Evolutionary conservation across 2,329 filamentous ascomycete genomes (phyloP).

Genomic region (Fusarium buharicum): DNA sequence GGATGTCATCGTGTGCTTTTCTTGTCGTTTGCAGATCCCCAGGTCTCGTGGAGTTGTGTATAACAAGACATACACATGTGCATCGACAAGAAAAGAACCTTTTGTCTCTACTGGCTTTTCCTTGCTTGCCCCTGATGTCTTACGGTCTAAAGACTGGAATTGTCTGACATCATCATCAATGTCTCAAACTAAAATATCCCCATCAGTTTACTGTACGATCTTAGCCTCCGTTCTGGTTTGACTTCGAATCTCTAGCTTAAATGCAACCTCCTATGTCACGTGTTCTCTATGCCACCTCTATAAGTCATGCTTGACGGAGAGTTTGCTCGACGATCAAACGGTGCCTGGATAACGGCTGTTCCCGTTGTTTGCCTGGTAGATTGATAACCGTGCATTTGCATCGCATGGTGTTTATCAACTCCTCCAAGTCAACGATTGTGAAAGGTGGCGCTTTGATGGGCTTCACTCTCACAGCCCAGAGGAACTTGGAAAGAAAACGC

Average conservation of each 20-base stretch:
- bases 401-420: too few species aligned
- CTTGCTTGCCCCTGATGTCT: background rate
- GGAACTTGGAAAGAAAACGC: too few species aligned
- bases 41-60: background rate
- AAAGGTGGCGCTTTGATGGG: background rate
- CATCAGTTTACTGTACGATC: constrained; percentile 10
- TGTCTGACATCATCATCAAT: constrained; percentile 10
- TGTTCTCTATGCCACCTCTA: background rate
- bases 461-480: background rate
- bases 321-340: background rate
- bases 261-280: constrained; percentile 16
- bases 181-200: constrained; percentile 20
- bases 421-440: too few species aligned
- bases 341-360: background rate
- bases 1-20: constrained; percentile 7
- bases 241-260: constrained; percentile 14
- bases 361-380: background rate
- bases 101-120: background rate
- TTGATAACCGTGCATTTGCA: too few species aligned
- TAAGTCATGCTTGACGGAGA: background rate
- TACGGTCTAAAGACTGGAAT: background rate
- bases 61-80: background rate
- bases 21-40: constrained; percentile 10
- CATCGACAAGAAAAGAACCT: background rate
- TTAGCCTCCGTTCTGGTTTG: constrained; percentile 4